Percentiles rank a stretch among this genome's conserved stretches.
phyloP scores from a whole-genome alignment of 768 basidiomycete genomes.

The Sporobolomyces phaffii region DNA sequence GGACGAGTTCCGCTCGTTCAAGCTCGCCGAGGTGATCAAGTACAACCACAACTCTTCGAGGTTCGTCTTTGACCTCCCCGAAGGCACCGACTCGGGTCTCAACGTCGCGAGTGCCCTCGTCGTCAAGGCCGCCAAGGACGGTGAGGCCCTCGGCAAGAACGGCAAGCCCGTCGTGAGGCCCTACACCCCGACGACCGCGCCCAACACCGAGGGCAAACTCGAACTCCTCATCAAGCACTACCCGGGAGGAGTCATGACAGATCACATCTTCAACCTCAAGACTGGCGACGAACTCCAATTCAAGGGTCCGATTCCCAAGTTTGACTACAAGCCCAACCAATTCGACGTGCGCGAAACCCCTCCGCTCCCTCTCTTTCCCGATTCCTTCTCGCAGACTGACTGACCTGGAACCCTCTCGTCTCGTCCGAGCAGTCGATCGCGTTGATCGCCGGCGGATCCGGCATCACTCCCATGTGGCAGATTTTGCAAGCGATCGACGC shows the following conservation, averaged over 20 bases:
- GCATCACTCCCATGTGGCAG: constrained; percentile 57
- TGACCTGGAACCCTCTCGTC: not conserved
- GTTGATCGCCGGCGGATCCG: constrained; percentile 86
- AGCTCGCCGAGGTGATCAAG: constrained; percentile 58
- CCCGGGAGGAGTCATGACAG: constrained; percentile 44
- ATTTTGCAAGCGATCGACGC: constrained; percentile 32
- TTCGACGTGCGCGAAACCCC: constrained; percentile 45
- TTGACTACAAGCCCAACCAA: constrained; percentile 75
- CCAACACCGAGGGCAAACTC: constrained; percentile 45
- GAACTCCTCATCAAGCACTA: constrained; percentile 74
- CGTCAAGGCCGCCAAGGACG: constrained; percentile 65
- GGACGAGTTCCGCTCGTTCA: constrained; percentile 55
- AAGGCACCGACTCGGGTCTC: constrained; percentile 68
- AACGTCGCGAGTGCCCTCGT: constrained; percentile 73
- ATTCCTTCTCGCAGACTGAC: constrained; percentile 4
- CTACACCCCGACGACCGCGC: constrained; percentile 81
- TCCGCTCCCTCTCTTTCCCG: not conserved
- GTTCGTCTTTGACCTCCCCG: constrained; percentile 58
- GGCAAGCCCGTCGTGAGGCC: constrained; percentile 84
- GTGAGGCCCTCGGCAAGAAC: constrained; percentile 58
- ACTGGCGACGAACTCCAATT: constrained; percentile 74
- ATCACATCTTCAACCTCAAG: constrained; percentile 66
- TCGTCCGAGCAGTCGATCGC: constrained; percentile 53
- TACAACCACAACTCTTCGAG: constrained; percentile 93
- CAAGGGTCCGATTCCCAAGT: constrained; percentile 84